Percentiles rank a stretch among this genome's conserved stretches.
These are phyloP conservation scores for Camellia japonica DNA, from an alignment of 148 eudicot genomes.

Conservation along the genomic window DNA sequence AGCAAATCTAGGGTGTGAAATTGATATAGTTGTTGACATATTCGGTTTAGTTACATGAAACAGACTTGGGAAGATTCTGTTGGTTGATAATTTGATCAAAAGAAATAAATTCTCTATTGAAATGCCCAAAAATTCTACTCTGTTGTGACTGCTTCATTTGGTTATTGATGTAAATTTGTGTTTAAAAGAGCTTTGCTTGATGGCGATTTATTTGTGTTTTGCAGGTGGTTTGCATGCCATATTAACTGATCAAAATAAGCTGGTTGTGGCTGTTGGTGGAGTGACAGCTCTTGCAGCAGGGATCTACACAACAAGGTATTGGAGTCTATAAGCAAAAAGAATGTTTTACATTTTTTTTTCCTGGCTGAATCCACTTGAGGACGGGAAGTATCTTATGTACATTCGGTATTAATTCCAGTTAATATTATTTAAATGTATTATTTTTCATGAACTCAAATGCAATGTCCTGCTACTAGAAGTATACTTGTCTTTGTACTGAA, in stretches of 20 bases:
- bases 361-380: not conserved
- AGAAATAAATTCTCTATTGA: too few relatives aligned
- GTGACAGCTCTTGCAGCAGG: constrained; percentile 93
- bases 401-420: not conserved
- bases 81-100: too few relatives aligned
- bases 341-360: not conserved
- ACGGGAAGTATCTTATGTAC: not conserved
- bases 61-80: too few relatives aligned
- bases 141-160: not conserved
- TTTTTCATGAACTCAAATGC: not conserved
- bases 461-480: constrained; percentile 5
- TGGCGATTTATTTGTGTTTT: constrained; percentile 13
- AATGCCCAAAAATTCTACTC: too few relatives aligned
- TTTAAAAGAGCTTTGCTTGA: constrained; percentile 1
- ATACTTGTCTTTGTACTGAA: not conserved
- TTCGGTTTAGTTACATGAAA: too few relatives aligned
- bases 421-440: not conserved
- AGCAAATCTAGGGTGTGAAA: too few relatives aligned
- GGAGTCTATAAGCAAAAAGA: not conserved
- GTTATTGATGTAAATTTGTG: not conserved
- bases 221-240: constrained; percentile 81
- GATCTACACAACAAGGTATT: constrained; percentile 87
- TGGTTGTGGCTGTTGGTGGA: constrained; percentile 90
- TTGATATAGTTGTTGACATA: too few relatives aligned
- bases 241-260: constrained; percentile 91